These are phyloP conservation scores for Aspergillus cavernicola DNA, from an alignment of 495 filamentous ascomycete genomes.

Conservation along the genomic window DNA sequence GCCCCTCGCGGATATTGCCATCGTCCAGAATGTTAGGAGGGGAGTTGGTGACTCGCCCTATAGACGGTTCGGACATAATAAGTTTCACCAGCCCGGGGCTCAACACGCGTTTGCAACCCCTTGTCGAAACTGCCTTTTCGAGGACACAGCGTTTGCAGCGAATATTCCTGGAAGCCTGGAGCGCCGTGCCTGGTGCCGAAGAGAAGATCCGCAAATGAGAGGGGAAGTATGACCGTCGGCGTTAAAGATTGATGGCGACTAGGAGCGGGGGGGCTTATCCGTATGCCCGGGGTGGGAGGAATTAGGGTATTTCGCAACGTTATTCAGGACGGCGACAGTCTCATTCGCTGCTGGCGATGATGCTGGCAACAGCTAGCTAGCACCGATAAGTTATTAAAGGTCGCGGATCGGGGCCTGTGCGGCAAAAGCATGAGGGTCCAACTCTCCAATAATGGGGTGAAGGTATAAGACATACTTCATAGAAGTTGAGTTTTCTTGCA, in stretches of 20 bases:
- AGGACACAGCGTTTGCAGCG: not conserved
- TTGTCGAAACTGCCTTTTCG: not conserved
- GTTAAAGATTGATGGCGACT: no score
- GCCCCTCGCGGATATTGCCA: conserved; percentile 54
- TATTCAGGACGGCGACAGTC: not conserved
- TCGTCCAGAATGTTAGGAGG: conserved; percentile 20
- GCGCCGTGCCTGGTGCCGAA: not conserved
- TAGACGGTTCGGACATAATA: conserved; percentile 6
- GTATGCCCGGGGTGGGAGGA: not conserved
- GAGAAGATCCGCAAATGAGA: no score
- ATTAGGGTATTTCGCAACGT: not conserved
- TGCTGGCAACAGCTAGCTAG: not conserved
- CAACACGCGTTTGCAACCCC: not conserved
- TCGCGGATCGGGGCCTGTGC: not conserved
- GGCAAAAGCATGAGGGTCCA: not conserved
- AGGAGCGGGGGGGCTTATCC: no score
- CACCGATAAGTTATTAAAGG: not conserved
- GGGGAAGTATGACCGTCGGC: no score
- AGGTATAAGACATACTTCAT: conserved; percentile 9
- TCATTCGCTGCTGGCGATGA: not conserved
- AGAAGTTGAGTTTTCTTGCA: not conserved
- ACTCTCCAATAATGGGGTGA: not conserved
- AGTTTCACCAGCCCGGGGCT: conserved; percentile 3
- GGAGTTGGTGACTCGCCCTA: conserved; percentile 16
- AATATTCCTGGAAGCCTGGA: not conserved